Percentiles rank a stretch among this genome's conserved stretches.
These are phyloP conservation scores for Lablab purpureus DNA, from an alignment of 306 rosid genomes.

Conservation along the genomic window DNA sequence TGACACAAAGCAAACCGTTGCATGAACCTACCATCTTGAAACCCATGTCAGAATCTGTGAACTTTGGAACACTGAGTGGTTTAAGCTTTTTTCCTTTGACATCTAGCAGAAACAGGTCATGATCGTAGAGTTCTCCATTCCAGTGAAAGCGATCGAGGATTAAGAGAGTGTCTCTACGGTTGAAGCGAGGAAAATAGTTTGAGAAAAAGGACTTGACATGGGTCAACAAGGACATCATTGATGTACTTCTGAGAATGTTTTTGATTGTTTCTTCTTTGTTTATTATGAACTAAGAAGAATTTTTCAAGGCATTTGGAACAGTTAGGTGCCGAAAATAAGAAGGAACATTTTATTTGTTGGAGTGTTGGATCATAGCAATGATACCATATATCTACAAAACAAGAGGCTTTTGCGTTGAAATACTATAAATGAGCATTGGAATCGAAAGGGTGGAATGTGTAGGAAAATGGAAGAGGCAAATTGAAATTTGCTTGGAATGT, in stretches of 20 bases:
- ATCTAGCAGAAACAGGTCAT: constrained; percentile 34
- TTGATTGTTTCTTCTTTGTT: background rate
- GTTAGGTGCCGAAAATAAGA: background rate
- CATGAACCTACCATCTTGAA: constrained; percentile 50
- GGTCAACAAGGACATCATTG: background rate
- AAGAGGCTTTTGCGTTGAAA: background rate
- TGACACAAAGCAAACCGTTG: constrained; percentile 42
- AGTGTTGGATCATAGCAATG: background rate
- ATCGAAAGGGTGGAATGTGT: background rate
- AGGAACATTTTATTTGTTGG: background rate
- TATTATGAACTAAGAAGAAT: background rate
- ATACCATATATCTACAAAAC: background rate
- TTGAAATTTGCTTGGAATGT: constrained; percentile 9
- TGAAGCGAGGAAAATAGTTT: background rate
- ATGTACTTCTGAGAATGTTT: background rate
- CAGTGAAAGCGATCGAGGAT: constrained; percentile 42
- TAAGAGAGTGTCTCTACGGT: constrained; percentile 27
- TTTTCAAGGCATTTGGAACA: background rate
- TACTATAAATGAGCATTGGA: background rate
- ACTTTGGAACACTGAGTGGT: constrained; percentile 38
- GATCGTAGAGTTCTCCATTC: background rate
- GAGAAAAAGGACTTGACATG: constrained; percentile 20
- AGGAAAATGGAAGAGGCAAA: background rate
- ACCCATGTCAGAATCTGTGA: constrained; percentile 46
- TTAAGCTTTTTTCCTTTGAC: constrained; percentile 15